Base-by-base conservation (phyloP, 768 basidiomycete species). In the Gautieria morchelliformis region DNA sequence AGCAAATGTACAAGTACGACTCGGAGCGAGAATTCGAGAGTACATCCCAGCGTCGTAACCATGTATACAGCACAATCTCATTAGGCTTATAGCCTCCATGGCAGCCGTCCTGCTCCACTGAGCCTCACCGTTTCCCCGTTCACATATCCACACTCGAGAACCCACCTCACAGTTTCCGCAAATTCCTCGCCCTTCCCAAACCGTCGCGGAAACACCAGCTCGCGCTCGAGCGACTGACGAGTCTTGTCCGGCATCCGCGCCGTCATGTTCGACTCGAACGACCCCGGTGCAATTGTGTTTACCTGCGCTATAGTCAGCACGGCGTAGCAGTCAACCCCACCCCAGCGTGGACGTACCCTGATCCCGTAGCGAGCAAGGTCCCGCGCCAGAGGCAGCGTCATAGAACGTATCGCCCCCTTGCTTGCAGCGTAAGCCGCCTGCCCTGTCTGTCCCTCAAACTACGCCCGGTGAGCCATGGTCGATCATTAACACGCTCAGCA, bases 311-410 rank as follows among this genome's bases (percentile, higher is more conserved):
- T 10, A 8, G 51, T 52, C 51, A 52, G 37, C 24, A 5, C 11
- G 42, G 8, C 3, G 11, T n/a, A 2, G 4, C 42, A 17, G 42
- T 44, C 9, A 44, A 17, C 7, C 41, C 11, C 9, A 2, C 20
- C 4, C n/a, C 14, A 14, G 9, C 3, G 20, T 5, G 8, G 14
- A 14, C 53, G 40, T 17, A 55, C 81, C 59, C 80, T 75, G 32
- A 80, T 68, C 48, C 74, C 77, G 60, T 80, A 73, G 12, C 76
- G 71, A 2, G 76, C 72, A 12, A 84, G 72, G 63, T 84, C 82
- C 52, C 82, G 74, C 4, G 82, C 78, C 74, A 83, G 76, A 1
- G 82, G 82, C 3, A 84, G 72, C 1, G 79, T 77, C 77, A 84
- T 77, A 1, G 81, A 78, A 20, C 70, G 67, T 4, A 84, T 60